phyloP scores from a whole-genome alignment of 208 protist genomes.

The Trypanosomatidae sp. region DNA sequence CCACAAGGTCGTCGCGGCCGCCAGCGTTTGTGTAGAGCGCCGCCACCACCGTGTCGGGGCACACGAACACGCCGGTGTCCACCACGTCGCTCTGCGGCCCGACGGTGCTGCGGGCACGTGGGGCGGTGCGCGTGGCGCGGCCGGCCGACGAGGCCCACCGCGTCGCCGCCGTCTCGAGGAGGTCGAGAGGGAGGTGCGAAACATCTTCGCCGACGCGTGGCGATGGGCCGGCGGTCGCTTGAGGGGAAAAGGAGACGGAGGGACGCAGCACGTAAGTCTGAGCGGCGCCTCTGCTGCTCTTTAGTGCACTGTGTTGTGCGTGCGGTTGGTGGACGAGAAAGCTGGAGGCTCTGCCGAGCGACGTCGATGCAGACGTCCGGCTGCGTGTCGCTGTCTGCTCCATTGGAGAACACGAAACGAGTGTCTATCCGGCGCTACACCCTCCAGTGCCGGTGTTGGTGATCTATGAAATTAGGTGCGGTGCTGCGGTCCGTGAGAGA shows the following conservation, averaged over 20 bases:
- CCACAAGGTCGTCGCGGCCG: conserved; percentile 14
- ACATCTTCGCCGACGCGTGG: too few relatives aligned
- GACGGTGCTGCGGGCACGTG: conserved; percentile 24
- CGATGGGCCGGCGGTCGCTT: too few relatives aligned
- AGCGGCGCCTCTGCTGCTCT: too few relatives aligned
- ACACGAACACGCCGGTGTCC: conserved; percentile 45
- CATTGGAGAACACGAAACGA: too few relatives aligned
- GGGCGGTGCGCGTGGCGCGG: conserved; percentile 8
- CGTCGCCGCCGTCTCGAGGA: conserved; percentile 15
- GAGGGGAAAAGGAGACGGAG: too few relatives aligned
- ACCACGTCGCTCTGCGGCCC: conserved; percentile 30
- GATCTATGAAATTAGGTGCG: too few relatives aligned
- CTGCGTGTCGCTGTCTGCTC: not conserved
- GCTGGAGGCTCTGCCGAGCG: conserved; percentile 3
- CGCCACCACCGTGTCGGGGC: conserved; percentile 38
- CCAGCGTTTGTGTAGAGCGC: conserved; percentile 21
- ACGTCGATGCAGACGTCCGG: conserved; percentile 8
- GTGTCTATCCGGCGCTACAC: too few relatives aligned
- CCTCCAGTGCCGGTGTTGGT: too few relatives aligned
- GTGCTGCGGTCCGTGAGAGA: too few relatives aligned
- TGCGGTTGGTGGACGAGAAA: conserved; percentile 14
- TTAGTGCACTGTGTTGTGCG: too few relatives aligned
- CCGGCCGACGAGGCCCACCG: conserved; percentile 24
- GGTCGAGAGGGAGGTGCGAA: conserved; percentile 24
- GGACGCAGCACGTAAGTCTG: too few relatives aligned